A percentile compares a stretch with the other conserved stretches of the same genome.
Conservation (phyloP, 768 basidiomycete genomes). For the Lentinula sp. region DNA sequence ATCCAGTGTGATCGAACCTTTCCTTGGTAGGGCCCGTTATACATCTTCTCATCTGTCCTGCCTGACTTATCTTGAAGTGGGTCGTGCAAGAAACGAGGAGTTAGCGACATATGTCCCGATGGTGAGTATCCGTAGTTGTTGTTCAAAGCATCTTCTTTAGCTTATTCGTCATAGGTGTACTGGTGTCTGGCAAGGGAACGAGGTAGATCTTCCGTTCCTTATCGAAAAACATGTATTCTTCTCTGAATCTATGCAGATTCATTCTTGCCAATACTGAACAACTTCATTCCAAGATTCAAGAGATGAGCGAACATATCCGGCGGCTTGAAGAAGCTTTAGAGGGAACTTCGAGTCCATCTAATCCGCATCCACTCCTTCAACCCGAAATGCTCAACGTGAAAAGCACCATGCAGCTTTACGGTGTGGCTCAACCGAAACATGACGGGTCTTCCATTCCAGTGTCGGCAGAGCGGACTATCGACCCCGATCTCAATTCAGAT, state of each 20-base stretch:
- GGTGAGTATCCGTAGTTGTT: slow-evolving; percentile 26
- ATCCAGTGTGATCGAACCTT: slow-evolving; percentile 45
- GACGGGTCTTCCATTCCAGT: neutral
- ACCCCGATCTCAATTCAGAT: neutral
- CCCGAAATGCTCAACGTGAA: slow-evolving; percentile 48
- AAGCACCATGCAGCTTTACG: slow-evolving; percentile 48
- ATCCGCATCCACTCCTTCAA: slow-evolving; percentile 51
- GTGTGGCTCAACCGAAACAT: slow-evolving; percentile 20
- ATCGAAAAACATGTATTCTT: slow-evolving; percentile 1
- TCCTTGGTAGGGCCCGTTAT: slow-evolving; percentile 37
- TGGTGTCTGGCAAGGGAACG: slow-evolving; percentile 62
- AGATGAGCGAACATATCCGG: slow-evolving; percentile 63
- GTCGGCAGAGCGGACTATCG: neutral
- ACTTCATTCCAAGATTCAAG: slow-evolving; percentile 56
- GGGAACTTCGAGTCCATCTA: slow-evolving; percentile 24
- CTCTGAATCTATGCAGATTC: slow-evolving; percentile 27
- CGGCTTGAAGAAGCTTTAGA: slow-evolving; percentile 53
- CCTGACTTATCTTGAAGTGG: slow-evolving; percentile 1
- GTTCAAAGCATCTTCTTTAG: neutral
- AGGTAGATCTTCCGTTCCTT: slow-evolving; percentile 23
- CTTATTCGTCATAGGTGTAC: slow-evolving; percentile 36
- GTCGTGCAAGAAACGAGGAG: slow-evolving; percentile 48
- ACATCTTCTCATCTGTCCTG: neutral
- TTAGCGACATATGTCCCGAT: slow-evolving; percentile 62
- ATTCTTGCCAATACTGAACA: slow-evolving; percentile 66